Evolutionary conservation across 2,329 filamentous ascomycete genomes (phyloP), one percentile per base, ranked within the genome.

Genomic region (Penicillium paneum): DNA sequence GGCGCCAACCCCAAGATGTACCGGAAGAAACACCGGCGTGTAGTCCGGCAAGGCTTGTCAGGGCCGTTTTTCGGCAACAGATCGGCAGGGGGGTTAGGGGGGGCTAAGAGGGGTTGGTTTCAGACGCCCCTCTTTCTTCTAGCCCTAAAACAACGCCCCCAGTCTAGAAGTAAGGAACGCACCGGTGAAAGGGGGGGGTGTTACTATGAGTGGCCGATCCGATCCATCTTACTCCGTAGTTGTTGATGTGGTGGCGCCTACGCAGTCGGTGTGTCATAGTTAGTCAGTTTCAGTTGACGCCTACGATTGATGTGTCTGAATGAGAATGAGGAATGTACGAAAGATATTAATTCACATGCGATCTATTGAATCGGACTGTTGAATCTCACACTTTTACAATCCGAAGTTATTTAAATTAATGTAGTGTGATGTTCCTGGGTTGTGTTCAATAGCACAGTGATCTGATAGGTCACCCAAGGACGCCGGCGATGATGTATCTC

Each of bases 31-130:
- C 52, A 53, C 49, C 49, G 54, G 53, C 54, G 46, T 42, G 44
- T 34, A 45, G 56, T 59, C 56, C 54, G 50, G 50, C 29, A 57
- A 59, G 56, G 54, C 56, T 54, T 59, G 56, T 52, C 39, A 10
- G 38, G 13, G 29, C 26, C 48, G 35, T 52, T 47, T 44, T 38
- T 49, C 34, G 32, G 34, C 28, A 34, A 41, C 10, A 12, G 46
- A 54, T 54, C 46, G 52, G 52, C 46, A 50, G 46, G 46, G 52
- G 52, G 12, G 8, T 15, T 24, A 8, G 5, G 8, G 26, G 21
- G 21, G 21, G 35, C n/a, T n/a, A 46, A 38, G 46, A 44, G 51
- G 45, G 51, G 39, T 32, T 32, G n/a, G 39, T 44, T 50, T 50
- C 32, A 50, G 36, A 19, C 47, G 28, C 28, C 47, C 43, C 36